A percentile compares a stretch with the other conserved stretches of the same genome.
Evolutionary conservation across 495 filamentous ascomycete genomes (phyloP).

Genomic region (Tuber brumale): DNA sequence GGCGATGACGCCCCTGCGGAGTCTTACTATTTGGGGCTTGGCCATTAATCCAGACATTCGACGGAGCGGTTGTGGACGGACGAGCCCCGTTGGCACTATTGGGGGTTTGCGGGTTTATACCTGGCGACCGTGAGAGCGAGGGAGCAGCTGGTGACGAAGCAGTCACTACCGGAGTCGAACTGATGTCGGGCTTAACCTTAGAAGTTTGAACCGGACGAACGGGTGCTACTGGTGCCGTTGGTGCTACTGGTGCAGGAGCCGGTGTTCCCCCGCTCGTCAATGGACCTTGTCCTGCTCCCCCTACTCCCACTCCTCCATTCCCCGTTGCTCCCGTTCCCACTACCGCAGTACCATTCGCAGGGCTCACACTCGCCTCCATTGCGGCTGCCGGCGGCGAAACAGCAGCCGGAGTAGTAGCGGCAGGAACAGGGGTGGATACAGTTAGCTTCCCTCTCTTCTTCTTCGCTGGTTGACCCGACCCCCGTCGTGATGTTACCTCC

Average conservation of each 20-base stretch:
- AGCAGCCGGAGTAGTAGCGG: slow-evolving; percentile 6
- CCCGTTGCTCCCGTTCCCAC: neutral
- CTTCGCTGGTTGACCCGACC: slow-evolving; percentile 28
- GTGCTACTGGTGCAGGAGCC: slow-evolving; percentile 20
- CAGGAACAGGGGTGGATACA: neutral
- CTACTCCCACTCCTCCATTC: slow-evolving; percentile 15
- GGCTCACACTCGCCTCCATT: slow-evolving; percentile 21
- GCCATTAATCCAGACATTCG: slow-evolving; percentile 37
- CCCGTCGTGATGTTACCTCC: slow-evolving; percentile 34
- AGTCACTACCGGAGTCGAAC: slow-evolving; percentile 38
- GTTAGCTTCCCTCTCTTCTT: slow-evolving; percentile 13
- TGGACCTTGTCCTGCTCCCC: slow-evolving; percentile 14
- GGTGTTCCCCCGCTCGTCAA: slow-evolving; percentile 11
- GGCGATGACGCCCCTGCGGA: slow-evolving; percentile 40
- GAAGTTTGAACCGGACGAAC: slow-evolving; percentile 30
- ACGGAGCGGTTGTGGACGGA: slow-evolving; percentile 9
- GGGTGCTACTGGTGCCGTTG: slow-evolving; percentile 16
- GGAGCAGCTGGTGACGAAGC: slow-evolving; percentile 25
- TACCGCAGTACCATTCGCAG: slow-evolving; percentile 23
- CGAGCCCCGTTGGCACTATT: slow-evolving; percentile 31
- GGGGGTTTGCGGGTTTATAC: slow-evolving; percentile 36
- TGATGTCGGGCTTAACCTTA: slow-evolving; percentile 28
- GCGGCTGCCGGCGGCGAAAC: slow-evolving; percentile 10
- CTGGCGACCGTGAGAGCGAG: slow-evolving; percentile 41
- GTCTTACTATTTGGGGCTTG: slow-evolving; percentile 43